Evolutionary conservation across 208 protist genomes (phyloP).

Genomic region (Phytomonas sp.): DNA sequence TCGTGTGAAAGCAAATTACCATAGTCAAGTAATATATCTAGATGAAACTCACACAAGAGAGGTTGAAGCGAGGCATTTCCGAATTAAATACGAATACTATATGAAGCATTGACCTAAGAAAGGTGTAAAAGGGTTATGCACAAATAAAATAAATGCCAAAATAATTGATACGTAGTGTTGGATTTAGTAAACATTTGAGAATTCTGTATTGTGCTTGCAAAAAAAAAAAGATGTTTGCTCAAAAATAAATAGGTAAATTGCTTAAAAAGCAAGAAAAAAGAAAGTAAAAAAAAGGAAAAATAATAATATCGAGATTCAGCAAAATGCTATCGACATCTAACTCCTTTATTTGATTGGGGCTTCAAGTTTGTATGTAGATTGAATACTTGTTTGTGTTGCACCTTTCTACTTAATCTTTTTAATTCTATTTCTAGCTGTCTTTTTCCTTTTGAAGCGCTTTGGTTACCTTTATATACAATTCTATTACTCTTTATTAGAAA

Average conservation of each 20-base stretch:
- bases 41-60: background rate
- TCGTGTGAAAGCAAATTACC: constrained; percentile 21
- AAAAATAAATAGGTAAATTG: background rate
- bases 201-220: background rate
- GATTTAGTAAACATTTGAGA: background rate
- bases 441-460: constrained; percentile 5
- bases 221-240: background rate
- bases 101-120: background rate
- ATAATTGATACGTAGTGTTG: background rate
- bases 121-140: background rate
- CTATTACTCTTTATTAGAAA: background rate
- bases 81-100: background rate
- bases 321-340: background rate
- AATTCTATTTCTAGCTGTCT: background rate
- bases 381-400: background rate
- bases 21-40: background rate
- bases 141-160: background rate
- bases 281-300: background rate
- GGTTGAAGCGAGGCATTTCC: background rate
- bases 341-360: background rate
- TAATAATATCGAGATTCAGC: background rate
- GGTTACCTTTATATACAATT: background rate
- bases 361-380: background rate
- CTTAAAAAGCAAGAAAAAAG: background rate
- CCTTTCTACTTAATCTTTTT: background rate